Evolutionary conservation across 108 stramenopile species (phyloP).

Genomic region (Fistulifera solaris): DNA sequence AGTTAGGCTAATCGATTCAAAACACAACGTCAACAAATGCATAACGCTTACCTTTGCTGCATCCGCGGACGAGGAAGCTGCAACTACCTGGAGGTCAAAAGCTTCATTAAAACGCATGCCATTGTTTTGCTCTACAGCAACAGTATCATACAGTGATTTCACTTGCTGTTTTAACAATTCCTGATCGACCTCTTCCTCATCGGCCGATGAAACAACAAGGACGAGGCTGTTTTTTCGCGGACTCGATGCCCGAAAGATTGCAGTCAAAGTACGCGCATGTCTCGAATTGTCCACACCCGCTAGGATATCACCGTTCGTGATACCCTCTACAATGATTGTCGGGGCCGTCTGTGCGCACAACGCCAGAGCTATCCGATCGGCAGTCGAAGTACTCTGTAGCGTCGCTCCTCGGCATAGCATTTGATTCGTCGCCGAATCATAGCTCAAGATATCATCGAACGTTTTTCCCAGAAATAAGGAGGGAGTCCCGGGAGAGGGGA

Average conservation of each 20-base stretch:
- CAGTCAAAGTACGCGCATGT: conserved; percentile 66
- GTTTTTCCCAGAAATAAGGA: background rate
- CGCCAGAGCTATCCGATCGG: conserved; percentile 42
- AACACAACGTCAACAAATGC: background rate
- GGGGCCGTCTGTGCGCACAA: conserved; percentile 41
- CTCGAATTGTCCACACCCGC: conserved; percentile 51
- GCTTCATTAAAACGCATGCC: conserved; percentile 27
- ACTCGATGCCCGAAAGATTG: conserved; percentile 44
- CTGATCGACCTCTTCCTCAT: conserved; percentile 20
- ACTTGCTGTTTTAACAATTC: conserved; percentile 24
- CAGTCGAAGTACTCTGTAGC: conserved; percentile 23
- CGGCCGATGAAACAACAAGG: conserved; percentile 41
- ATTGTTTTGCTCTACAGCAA: conserved; percentile 30
- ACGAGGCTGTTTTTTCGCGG: conserved; percentile 16
- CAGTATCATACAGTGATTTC: conserved; percentile 49
- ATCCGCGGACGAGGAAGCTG: conserved; percentile 34
- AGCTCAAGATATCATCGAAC: background rate
- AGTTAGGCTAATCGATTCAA: background rate
- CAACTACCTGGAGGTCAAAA: conserved; percentile 36
- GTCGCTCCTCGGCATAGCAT: conserved; percentile 47
- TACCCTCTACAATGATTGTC: conserved; percentile 53
- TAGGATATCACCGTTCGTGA: conserved; percentile 66
- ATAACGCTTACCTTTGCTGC: conserved; percentile 29
- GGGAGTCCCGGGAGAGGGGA: conserved; percentile 54
- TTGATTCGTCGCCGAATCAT: background rate